Conservation (phyloP, 192 early-diverging fungal genomes). For the Linnemannia elongata region DNA sequence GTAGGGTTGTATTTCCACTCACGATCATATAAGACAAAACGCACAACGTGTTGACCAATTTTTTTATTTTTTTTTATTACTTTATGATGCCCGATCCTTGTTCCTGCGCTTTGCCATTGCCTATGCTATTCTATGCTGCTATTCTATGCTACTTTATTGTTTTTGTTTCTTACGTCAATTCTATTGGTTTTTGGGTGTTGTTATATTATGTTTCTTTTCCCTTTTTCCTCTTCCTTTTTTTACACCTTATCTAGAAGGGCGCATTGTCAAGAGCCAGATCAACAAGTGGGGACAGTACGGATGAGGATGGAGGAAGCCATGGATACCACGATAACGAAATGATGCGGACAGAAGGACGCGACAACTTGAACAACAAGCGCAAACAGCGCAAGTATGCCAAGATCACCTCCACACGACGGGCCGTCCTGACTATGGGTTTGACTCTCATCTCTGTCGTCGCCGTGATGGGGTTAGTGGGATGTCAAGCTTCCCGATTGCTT, state of each 20-base stretch:
- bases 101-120: not conserved
- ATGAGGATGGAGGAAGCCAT: slow-evolving; percentile 31
- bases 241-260: slow-evolving; percentile 35
- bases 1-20: not conserved
- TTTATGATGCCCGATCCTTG: not conserved
- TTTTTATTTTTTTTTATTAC: slow-evolving; percentile 16
- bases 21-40: not conserved
- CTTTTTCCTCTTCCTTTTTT: slow-evolving; percentile 53
- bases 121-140: not conserved
- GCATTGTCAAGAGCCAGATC: slow-evolving; percentile 6
- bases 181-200: slow-evolving; percentile 51
- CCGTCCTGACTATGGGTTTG: slow-evolving; percentile 48
- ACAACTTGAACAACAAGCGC: not conserved
- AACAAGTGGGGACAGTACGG: slow-evolving; percentile 30
- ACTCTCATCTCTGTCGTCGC: slow-evolving; percentile 45
- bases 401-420: slow-evolving; percentile 46
- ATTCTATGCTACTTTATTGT: not conserved
- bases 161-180: not conserved
- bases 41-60: not conserved
- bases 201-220: slow-evolving; percentile 44
- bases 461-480: slow-evolving; percentile 48
- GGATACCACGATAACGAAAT: slow-evolving; percentile 48
- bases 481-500: slow-evolving; percentile 50
- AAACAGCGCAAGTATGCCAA: slow-evolving; percentile 41
- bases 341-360: slow-evolving; percentile 29